These are phyloP conservation scores for Cinnamomum micranthum DNA, from an alignment of 164 flowering plant species.

Conservation along the genomic window DNA sequence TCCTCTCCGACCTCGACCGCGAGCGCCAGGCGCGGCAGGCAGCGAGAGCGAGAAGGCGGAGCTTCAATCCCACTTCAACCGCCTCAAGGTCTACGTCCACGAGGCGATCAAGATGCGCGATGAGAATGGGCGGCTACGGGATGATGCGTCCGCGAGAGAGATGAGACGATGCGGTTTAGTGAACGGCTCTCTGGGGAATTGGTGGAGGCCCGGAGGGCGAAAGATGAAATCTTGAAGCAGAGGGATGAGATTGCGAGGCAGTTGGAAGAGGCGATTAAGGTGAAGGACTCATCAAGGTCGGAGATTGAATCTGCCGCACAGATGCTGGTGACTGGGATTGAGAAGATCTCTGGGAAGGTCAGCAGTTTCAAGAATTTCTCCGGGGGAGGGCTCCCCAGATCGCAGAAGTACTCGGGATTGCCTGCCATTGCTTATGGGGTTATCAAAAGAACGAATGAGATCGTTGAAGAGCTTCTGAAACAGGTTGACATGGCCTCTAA, in stretches of 20 bases:
- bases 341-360: conserved; percentile 77
- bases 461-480: conserved; percentile 76
- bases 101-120: conserved; percentile 80
- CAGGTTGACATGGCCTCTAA: conserved; percentile 60
- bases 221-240: conserved; percentile 52
- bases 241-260: conserved; percentile 46
- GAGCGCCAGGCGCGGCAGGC: conserved; percentile 62
- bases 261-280: conserved; percentile 35
- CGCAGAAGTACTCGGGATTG: conserved; percentile 74
- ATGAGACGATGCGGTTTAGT: conserved; percentile 62
- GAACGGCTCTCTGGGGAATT: conserved; percentile 52
- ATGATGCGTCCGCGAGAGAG: conserved; percentile 56
- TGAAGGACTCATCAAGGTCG: conserved; percentile 45
- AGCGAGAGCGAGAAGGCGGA: conserved; percentile 74
- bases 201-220: conserved; percentile 36
- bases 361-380: conserved; percentile 61
- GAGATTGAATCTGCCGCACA: conserved; percentile 67
- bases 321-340: conserved; percentile 79
- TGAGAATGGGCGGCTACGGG: conserved; percentile 48
- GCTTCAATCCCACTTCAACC: conserved; percentile 46
- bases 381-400: conserved; percentile 62
- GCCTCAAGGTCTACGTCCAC: conserved; percentile 26
- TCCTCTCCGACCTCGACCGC: conserved; percentile 66
- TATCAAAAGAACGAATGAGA: conserved; percentile 84
- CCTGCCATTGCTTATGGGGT: conserved; percentile 86